Evolutionary conservation across 805 yeast genomes (phyloP).

Genomic region (Maudiozyma pseudohumilis): DNA sequence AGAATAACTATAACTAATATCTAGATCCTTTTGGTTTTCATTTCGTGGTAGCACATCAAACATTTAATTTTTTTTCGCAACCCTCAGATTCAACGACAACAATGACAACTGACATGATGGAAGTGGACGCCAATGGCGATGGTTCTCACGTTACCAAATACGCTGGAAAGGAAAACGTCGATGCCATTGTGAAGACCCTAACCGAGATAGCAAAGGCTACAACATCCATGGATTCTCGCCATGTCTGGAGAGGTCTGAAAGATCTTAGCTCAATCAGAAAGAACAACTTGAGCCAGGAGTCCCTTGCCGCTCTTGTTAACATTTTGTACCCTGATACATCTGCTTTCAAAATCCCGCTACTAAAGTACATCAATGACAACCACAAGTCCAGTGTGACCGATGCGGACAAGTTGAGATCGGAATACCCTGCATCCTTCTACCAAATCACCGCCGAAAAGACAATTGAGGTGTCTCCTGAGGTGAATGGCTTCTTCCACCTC

Average conservation of each 20-base stretch:
- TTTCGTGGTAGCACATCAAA: no score
- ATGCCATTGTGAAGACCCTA: conserved; percentile 26
- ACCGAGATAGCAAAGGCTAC: conserved; percentile 45
- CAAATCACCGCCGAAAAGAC: conserved; percentile 18
- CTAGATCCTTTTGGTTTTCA: no score
- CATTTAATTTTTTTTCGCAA: no score
- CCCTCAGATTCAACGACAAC: no score
- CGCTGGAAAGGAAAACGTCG: conserved; percentile 26
- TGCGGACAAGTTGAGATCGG: conserved; percentile 23
- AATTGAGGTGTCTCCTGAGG: conserved; percentile 56
- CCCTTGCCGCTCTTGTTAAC: conserved; percentile 46
- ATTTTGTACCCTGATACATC: conserved; percentile 44
- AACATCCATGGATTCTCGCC: conserved; percentile 71
- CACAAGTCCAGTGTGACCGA: conserved; percentile 29
- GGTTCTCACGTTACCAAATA: conserved; percentile 23
- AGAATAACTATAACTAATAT: no score
- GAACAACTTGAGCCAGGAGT: conserved; percentile 39
- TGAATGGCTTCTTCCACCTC: conserved; percentile 69
- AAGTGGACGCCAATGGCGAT: conserved; percentile 14
- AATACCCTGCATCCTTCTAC: conserved; percentile 27
- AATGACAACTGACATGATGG: conserved; percentile 5
- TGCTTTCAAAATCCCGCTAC: conserved; percentile 34
- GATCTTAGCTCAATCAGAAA: conserved; percentile 71
- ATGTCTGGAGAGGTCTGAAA: conserved; percentile 75
- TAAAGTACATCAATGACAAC: conserved; percentile 32